Evolutionary conservation across 371 early-diverging fungal genomes (phyloP).

Genomic region (Rhizopus arrhizus): DNA sequence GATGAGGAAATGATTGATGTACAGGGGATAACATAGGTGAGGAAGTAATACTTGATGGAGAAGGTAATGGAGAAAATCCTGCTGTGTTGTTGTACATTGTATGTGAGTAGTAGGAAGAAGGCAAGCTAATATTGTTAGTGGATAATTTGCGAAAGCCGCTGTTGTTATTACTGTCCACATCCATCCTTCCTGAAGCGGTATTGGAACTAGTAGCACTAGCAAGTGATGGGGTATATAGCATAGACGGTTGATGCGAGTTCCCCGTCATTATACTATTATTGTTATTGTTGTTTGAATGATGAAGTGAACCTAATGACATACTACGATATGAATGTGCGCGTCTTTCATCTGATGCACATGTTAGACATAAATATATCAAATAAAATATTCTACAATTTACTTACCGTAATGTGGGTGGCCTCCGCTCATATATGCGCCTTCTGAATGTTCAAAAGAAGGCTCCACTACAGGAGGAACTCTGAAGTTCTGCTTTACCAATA

Average conservation of each 20-base stretch:
- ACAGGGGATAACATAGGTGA: constrained; percentile 48
- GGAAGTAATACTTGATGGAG: constrained; percentile 42
- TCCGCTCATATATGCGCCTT: constrained; percentile 1
- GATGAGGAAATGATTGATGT: constrained; percentile 31
- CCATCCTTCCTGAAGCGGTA: constrained; percentile 24
- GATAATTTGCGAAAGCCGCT: constrained; percentile 11
- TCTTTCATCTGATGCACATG: constrained; percentile 23
- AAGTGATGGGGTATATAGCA: not conserved
- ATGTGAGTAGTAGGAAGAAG: not conserved
- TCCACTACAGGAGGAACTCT: constrained; percentile 61
- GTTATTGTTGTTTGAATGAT: constrained; percentile 16
- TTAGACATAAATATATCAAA: not conserved
- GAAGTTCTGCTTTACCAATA: constrained; percentile 64
- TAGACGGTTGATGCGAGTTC: not conserved
- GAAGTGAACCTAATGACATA: constrained; percentile 49
- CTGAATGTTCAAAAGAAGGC: constrained; percentile 39
- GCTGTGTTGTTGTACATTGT: constrained; percentile 8
- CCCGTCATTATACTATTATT: constrained; percentile 3
- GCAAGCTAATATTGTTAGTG: not conserved
- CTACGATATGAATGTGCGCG: constrained; percentile 39
- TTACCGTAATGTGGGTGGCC: not conserved
- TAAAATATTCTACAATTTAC: not conserved
- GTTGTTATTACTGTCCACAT: constrained; percentile 23
- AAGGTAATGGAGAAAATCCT: constrained; percentile 39
- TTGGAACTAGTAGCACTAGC: not conserved